Conservation (phyloP, 1,284 basidiomycete genomes). For the Chalciporus sp. region DNA sequence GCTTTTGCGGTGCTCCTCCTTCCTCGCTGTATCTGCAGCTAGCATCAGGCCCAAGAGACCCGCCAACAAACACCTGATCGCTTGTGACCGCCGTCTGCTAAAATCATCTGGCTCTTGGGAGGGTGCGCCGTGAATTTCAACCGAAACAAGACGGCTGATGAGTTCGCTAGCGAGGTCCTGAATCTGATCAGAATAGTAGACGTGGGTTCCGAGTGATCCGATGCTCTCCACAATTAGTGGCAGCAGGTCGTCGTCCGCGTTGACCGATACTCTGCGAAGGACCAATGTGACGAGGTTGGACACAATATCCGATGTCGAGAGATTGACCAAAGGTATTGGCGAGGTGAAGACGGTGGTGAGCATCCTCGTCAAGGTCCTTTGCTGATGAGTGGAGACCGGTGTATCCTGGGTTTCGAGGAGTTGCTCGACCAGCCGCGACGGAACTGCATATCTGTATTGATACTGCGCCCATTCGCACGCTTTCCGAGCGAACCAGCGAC, state of each 20-base stretch:
- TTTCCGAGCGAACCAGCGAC: constrained; percentile 81
- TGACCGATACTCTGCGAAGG: constrained; percentile 68
- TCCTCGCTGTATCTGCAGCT: constrained; percentile 55
- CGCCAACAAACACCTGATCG: constrained; percentile 75
- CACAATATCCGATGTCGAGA: constrained; percentile 90
- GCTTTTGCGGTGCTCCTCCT: constrained; percentile 31
- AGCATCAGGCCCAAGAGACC: constrained; percentile 73
- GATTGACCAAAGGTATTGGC: constrained; percentile 81
- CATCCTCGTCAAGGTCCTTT: constrained; percentile 79
- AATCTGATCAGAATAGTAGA: constrained; percentile 97
- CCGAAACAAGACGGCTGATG: constrained; percentile 70
- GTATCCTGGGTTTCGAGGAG: constrained; percentile 73
- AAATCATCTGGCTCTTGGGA: constrained; percentile 46
- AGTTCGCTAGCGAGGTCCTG: constrained; percentile 91
- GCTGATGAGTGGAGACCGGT: constrained; percentile 53
- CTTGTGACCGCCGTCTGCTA: constrained; percentile 59
- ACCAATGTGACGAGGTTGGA: constrained; percentile 77
- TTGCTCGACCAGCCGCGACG: constrained; percentile 83
- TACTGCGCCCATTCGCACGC: constrained; percentile 86
- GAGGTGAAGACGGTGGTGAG: constrained; percentile 84
- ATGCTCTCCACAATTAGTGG: constrained; percentile 79
- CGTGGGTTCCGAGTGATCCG: constrained; percentile 82
- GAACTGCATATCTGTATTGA: constrained; percentile 90
- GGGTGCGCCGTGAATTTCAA: constrained; percentile 66
- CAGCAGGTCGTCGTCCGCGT: constrained; percentile 70